Evolutionary conservation across 306 rosid species (phyloP).

Genomic region (Lagenaria siceraria): DNA sequence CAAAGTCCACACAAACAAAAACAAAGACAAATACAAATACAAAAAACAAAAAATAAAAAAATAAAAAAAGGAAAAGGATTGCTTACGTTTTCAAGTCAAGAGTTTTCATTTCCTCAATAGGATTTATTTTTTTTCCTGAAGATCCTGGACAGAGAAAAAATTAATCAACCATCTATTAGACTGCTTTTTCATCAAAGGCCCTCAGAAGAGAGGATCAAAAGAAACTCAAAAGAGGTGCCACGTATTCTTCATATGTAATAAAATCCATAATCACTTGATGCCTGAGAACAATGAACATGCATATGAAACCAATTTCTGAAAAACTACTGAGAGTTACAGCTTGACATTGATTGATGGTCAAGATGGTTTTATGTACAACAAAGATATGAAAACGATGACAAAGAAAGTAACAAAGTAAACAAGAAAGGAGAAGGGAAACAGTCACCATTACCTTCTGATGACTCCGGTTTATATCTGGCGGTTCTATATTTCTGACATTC

Average conservation of each 20-base stretch:
- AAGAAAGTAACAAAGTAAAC: conserved; percentile 1
- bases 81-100: conserved; percentile 68
- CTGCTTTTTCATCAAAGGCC: neutral
- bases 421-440: conserved; percentile 14
- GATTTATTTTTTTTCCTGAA: conserved; percentile 34
- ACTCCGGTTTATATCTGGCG: conserved; percentile 83
- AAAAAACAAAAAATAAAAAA: neutral
- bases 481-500: conserved; percentile 89
- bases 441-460: conserved; percentile 58
- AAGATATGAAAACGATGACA: neutral
- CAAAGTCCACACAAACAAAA: too few species aligned
- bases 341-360: neutral
- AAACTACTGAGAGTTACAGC: neutral
- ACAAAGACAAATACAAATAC: neutral
- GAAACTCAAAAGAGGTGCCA: neutral
- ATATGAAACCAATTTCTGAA: neutral
- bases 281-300: neutral
- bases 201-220: neutral
- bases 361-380: neutral
- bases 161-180: conserved; percentile 1
- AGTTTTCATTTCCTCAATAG: conserved; percentile 48
- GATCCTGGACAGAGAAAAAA: conserved; percentile 34
- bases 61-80: neutral
- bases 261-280: neutral
- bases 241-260: neutral